Conservation (phyloP, 2,329 filamentous ascomycete genomes). For the Beauveria asiatica region DNA sequence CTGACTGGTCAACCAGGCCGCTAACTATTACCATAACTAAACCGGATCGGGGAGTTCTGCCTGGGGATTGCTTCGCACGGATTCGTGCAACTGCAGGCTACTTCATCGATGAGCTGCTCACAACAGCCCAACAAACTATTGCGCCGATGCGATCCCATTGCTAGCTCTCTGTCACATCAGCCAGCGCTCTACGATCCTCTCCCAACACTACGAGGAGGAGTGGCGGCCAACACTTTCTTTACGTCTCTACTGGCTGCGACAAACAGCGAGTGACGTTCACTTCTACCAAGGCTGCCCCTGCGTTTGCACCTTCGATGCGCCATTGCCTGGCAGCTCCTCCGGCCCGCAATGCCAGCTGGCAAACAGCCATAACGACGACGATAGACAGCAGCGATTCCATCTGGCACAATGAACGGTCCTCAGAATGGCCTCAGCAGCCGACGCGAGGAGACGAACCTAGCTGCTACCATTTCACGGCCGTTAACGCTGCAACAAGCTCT, state of each 20-base stretch:
- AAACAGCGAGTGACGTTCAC: background rate
- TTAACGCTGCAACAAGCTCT: slow-evolving; percentile 67
- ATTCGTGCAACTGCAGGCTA: background rate
- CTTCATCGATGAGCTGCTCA: background rate
- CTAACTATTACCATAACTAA: slow-evolving; percentile 1
- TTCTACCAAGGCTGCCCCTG: slow-evolving; percentile 1
- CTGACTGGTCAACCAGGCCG: slow-evolving; percentile 9
- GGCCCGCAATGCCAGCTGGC: slow-evolving; percentile 23
- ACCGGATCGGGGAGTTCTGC: slow-evolving; percentile 10
- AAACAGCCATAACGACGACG: slow-evolving; percentile 19
- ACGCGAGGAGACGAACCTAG: slow-evolving; percentile 17
- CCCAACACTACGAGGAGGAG: background rate
- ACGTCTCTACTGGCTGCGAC: background rate
- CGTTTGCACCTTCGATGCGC: slow-evolving; percentile 12
- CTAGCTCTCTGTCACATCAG: background rate
- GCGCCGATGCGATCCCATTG: slow-evolving; percentile 5
- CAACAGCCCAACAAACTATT: background rate
- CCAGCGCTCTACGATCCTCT: background rate
- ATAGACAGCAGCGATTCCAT: slow-evolving; percentile 24
- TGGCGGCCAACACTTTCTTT: background rate
- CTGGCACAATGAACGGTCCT: slow-evolving; percentile 21
- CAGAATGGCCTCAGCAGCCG: slow-evolving; percentile 26
- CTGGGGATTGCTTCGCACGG: slow-evolving; percentile 7
- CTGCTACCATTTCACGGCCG: slow-evolving; percentile 30
- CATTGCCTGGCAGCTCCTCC: slow-evolving; percentile 16